These are phyloP conservation scores for Cladosporium oxysporum DNA, from an alignment of 2,329 filamentous ascomycete species.

Conservation along the genomic window DNA sequence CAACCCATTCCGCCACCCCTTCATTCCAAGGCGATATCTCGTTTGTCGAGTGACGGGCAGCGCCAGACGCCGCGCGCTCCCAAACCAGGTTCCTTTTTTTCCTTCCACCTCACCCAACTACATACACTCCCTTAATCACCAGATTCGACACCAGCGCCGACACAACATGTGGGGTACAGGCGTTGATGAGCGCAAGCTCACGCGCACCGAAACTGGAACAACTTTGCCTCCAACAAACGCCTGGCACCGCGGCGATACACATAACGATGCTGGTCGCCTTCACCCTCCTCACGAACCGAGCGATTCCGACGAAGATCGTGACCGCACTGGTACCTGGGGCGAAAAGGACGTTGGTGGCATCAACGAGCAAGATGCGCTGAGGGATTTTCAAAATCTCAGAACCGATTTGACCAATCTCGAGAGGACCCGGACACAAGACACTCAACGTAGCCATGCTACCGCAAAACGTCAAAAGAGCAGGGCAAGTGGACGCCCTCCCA, in stretches of 20 bases:
- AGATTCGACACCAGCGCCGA: not conserved
- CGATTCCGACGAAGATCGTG: conserved; percentile 34
- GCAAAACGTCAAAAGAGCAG: conserved; percentile 20
- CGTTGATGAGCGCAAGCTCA: conserved; percentile 32
- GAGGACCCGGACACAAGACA: conserved; percentile 41
- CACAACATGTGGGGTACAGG: conserved; percentile 32
- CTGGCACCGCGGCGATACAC: conserved; percentile 28
- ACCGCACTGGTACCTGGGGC: conserved; percentile 59
- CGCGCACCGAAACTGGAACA: conserved; percentile 23
- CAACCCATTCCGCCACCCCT: not conserved
- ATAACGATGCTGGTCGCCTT: conserved; percentile 26
- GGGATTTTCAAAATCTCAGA: conserved; percentile 60
- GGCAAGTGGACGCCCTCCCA: conserved; percentile 27
- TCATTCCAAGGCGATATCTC: not conserved
- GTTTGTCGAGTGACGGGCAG: conserved; percentile 1
- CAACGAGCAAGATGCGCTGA: conserved; percentile 56
- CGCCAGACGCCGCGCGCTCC: conserved; percentile 14
- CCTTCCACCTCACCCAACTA: not conserved
- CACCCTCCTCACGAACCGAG: conserved; percentile 31
- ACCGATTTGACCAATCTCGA: conserved; percentile 58
- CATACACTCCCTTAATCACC: conserved; percentile 10
- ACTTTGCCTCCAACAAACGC: conserved; percentile 27
- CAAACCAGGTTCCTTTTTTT: not conserved
- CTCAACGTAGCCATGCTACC: conserved; percentile 27
- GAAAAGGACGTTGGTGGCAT: conserved; percentile 60